Evolutionary conservation across 2,329 filamentous ascomycete species (phyloP).

Genomic region (Exophiala sp.): DNA sequence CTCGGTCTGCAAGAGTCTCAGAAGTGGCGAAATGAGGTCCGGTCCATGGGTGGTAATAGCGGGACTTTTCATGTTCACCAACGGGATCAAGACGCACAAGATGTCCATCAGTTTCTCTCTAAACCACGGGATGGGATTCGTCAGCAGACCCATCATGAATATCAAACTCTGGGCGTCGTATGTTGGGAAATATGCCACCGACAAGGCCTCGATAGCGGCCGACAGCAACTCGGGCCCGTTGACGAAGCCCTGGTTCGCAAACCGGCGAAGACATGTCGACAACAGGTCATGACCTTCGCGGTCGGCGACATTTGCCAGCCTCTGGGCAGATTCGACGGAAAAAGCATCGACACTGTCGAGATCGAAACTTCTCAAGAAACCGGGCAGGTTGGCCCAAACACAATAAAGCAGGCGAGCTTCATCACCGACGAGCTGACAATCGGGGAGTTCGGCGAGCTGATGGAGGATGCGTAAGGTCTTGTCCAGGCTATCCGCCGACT

Average conservation of each 20-base stretch:
- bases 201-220: constrained; percentile 67
- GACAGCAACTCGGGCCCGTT: constrained; percentile 68
- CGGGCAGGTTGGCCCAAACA: constrained; percentile 83
- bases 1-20: constrained; percentile 84
- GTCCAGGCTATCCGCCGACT: constrained; percentile 76
- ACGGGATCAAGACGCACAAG: constrained; percentile 74
- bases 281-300: constrained; percentile 57
- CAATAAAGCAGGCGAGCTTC: constrained; percentile 77
- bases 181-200: constrained; percentile 70
- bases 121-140: constrained; percentile 82
- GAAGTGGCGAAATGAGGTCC: constrained; percentile 86
- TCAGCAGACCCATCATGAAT: constrained; percentile 84
- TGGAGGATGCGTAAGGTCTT: constrained; percentile 72
- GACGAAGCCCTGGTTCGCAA: constrained; percentile 58
- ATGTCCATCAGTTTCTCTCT: constrained; percentile 90
- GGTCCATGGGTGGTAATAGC: constrained; percentile 88
- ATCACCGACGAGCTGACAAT: constrained; percentile 73
- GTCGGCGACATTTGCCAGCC: constrained; percentile 60
- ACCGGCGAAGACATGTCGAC: constrained; percentile 15
- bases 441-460: constrained; percentile 69
- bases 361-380: constrained; percentile 75
- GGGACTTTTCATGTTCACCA: constrained; percentile 86
- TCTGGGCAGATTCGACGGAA: constrained; percentile 12
- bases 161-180: constrained; percentile 80
- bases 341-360: constrained; percentile 12